These are phyloP conservation scores for Francoa sonchifolia DNA, from an alignment of 441 rosid species.

Conservation along the genomic window DNA sequence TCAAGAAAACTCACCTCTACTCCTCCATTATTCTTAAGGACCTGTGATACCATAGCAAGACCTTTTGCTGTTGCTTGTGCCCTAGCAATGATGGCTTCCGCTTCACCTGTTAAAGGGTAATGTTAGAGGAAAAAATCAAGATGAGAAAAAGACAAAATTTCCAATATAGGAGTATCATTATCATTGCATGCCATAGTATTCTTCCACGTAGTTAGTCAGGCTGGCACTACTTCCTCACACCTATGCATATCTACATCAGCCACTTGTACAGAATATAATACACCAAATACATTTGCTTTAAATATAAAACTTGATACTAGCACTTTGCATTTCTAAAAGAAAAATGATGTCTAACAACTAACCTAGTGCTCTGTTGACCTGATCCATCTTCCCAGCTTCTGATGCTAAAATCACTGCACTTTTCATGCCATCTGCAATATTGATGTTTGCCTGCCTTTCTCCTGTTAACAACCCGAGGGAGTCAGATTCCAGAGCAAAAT, in stretches of 20 bases:
- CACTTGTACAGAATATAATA: no score
- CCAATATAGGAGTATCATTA: background rate
- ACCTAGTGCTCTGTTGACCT: conserved; percentile 62
- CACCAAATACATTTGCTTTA: no score
- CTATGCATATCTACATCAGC: no score
- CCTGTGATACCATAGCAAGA: conserved; percentile 49
- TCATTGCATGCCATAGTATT: background rate
- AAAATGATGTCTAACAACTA: conserved; percentile 9
- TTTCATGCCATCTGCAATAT: conserved; percentile 78
- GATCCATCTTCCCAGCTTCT: conserved; percentile 32
- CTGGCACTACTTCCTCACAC: no score
- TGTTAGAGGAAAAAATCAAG: background rate
- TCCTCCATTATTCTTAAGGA: conserved; percentile 70
- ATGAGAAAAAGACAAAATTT: background rate
- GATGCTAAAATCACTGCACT: conserved; percentile 48
- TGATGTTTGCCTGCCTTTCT: conserved; percentile 84
- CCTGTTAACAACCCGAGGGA: conserved; percentile 30
- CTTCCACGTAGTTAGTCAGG: no score
- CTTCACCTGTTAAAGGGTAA: conserved; percentile 54
- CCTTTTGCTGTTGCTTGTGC: conserved; percentile 78
- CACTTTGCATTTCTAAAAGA: background rate
- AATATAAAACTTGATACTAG: no score
- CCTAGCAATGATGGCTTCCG: conserved; percentile 77
- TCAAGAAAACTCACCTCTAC: conserved; percentile 44
- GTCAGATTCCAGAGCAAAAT: conserved; percentile 9